Base-by-base conservation (phyloP, 139 green algal species). In the Picochlorum costavermella region DNA sequence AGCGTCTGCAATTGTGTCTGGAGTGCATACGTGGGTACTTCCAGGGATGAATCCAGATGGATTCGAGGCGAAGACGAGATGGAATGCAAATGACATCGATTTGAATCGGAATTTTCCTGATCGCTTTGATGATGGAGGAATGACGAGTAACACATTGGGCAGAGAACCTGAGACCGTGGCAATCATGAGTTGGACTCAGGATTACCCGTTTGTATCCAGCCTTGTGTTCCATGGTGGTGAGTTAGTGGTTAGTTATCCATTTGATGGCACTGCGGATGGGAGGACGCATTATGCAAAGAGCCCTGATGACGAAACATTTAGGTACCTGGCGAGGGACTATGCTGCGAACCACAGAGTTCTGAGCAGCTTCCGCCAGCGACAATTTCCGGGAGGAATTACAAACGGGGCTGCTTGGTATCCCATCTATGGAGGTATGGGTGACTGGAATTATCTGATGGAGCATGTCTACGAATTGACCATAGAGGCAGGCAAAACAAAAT, bases 101-200 rank as follows among this genome's bases (percentile, higher is more conserved):
- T 73, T 97, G 23, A 97, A 97, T 67, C 79, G 91, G 23, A 79
- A 95, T 75, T 97, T 96, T 67, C 90, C 90, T 8, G 90, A 97
- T 73, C 76, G 79, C 12, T 70, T 84, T 13, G 25, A 28, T 12
- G 25, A 26, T 6, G 14, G 16, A 16, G 10, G 6, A 44, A 66
- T 79, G 65, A 26, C 57, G 49, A 70, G 71, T 14, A 68, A 40
- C 5, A 81, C 77, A 11, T 25, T 57, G 29, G 60, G 53, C 1
- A 83, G 90, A 70, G 67, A 86, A 53, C 75, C 84, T 5, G 88
- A 95, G 58, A 88, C 81, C 13, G 50, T 63, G 12, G 84, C 79
- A 3, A 61, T 95, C 28, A 95, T 94, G 83, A 55, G 82, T 0
- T 90, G 83, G 75, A 83, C 69, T 4, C 44, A 67, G 5, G 56